These are phyloP conservation scores for Linum trigynum DNA, from an alignment of 345 rosid genomes.

Conservation along the genomic window DNA sequence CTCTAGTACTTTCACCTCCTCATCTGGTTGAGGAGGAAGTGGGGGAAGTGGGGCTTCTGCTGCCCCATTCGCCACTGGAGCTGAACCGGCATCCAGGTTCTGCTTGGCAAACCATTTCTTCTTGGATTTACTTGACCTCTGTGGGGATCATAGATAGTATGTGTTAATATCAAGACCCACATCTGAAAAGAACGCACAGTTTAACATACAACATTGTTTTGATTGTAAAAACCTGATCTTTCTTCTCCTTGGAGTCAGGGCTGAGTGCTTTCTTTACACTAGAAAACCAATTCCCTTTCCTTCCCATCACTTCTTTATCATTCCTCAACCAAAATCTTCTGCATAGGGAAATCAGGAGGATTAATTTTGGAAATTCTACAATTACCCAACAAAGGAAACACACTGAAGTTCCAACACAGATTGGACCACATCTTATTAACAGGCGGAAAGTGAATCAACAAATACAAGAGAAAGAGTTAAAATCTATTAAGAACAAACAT, in stretches of 20 bases:
- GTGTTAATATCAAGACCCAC: neutral
- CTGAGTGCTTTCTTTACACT: slow-evolving; percentile 64
- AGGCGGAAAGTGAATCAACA: too few relatives aligned
- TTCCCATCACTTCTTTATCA: slow-evolving; percentile 46
- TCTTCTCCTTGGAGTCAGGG: slow-evolving; percentile 32
- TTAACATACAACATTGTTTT: too few relatives aligned
- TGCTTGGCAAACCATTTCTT: slow-evolving; percentile 8
- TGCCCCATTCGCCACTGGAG: slow-evolving; percentile 9
- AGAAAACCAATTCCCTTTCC: slow-evolving; percentile 60
- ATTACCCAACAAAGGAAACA: neutral
- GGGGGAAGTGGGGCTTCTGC: slow-evolving; percentile 1
- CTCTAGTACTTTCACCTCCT: neutral
- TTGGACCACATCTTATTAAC: too few relatives aligned
- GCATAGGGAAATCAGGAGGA: neutral
- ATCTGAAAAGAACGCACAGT: too few relatives aligned
- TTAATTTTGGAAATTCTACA: neutral
- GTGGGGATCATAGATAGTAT: neutral
- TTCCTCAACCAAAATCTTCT: neutral
- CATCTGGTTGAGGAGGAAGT: slow-evolving; percentile 7
- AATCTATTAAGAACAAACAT: too few relatives aligned
- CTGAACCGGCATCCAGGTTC: slow-evolving; percentile 20
- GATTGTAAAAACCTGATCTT: slow-evolving; percentile 6
- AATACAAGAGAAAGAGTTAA: too few relatives aligned
- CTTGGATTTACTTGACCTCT: neutral
- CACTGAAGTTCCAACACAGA: neutral